Conservation (phyloP, 257 asterid species). For the Knoxia roxburghii region DNA sequence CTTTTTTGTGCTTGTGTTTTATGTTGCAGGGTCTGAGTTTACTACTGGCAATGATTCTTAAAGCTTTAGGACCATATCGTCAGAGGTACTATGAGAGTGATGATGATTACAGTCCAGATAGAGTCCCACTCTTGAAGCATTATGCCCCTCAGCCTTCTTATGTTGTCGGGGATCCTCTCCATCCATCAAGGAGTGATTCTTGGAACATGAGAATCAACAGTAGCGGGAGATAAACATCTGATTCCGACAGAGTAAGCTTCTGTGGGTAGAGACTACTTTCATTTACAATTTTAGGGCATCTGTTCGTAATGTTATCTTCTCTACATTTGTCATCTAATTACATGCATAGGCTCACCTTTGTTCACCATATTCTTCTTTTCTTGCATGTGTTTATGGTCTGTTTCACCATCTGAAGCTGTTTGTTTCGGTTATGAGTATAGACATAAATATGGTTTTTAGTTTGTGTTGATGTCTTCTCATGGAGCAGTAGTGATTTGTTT, state of each 20-base stretch:
- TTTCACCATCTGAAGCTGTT: too few relatives aligned
- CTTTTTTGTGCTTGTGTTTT: neutral
- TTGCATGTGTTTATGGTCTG: neutral
- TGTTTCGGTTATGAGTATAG: too few relatives aligned
- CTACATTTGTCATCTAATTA: neutral
- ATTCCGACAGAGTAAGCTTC: neutral
- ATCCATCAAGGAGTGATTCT: constrained; percentile 52
- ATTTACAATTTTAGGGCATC: neutral
- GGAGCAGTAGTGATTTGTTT: neutral
- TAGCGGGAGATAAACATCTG: constrained; percentile 41
- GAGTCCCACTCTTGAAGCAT: constrained; percentile 79
- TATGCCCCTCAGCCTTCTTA: constrained; percentile 65
- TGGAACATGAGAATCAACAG: constrained; percentile 65
- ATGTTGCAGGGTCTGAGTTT: constrained; percentile 63
- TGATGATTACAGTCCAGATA: constrained; percentile 72
- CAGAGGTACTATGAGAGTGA: constrained; percentile 88
- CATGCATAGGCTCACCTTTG: neutral
- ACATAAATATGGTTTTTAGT: too few relatives aligned
- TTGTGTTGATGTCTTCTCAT: neutral
- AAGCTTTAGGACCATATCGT: constrained; percentile 75
- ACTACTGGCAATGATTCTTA: constrained; percentile 72
- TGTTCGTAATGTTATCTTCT: neutral
- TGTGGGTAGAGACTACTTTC: neutral
- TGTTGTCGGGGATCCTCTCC: constrained; percentile 54
- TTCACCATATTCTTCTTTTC: neutral